Evolutionary conservation across 139 green algal genomes (phyloP).

Genomic region (Chlamydomonas incerta): DNA sequence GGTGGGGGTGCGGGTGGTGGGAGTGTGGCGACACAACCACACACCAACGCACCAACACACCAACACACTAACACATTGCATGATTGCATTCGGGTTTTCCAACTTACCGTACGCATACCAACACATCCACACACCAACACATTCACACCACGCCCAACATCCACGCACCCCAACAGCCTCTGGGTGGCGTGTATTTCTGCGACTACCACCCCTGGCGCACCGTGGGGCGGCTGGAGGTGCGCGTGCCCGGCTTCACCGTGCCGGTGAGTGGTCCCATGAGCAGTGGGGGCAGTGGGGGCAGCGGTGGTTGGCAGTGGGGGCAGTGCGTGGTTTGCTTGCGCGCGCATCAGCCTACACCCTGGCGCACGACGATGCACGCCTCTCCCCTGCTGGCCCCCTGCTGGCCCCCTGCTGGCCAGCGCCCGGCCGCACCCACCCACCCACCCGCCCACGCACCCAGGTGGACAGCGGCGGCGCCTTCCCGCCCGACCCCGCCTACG

Average conservation of each 20-base stretch:
- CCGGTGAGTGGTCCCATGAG: slow-evolving; percentile 4
- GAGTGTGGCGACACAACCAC: no score
- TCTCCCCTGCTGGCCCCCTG: no score
- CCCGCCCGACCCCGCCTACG: slow-evolving; percentile 35
- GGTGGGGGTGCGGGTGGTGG: neutral
- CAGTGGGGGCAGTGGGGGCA: neutral
- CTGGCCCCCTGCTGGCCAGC: neutral
- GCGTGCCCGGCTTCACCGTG: slow-evolving; percentile 64
- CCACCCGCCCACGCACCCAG: neutral
- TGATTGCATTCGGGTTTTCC: no score
- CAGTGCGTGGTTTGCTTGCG: neutral
- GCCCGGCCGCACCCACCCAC: no score
- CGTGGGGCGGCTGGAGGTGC: slow-evolving; percentile 62
- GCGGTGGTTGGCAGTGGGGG: neutral
- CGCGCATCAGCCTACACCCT: no score
- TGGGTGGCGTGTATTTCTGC: slow-evolving; percentile 51
- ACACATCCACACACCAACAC: no score
- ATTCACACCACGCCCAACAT: no score
- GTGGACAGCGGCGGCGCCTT: slow-evolving; percentile 41
- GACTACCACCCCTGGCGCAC: slow-evolving; percentile 55
- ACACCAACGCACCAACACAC: no score
- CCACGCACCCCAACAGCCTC: no score
- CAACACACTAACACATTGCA: no score
- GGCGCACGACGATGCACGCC: no score
- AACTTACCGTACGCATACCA: no score